Evolutionary conservation across 2,329 filamentous ascomycete species (phyloP).

Genomic region (Xylariaceae sp.): DNA sequence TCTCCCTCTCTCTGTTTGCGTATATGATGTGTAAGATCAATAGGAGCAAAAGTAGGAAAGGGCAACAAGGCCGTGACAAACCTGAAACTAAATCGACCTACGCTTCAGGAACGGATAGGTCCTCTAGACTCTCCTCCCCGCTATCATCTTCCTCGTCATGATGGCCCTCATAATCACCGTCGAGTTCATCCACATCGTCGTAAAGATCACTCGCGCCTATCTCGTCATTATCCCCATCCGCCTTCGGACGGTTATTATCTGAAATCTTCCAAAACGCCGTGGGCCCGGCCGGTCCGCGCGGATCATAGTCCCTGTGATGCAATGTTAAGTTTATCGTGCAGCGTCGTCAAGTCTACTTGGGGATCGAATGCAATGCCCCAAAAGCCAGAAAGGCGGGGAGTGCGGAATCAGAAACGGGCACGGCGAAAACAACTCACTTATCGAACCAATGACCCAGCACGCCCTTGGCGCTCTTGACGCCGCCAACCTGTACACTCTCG

Average conservation of each 20-base stretch:
- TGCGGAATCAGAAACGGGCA: too few relatives aligned
- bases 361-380: too few relatives aligned
- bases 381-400: too few relatives aligned
- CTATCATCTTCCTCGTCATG: slow-evolving; percentile 1
- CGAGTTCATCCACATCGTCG: slow-evolving; percentile 7
- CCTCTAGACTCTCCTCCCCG: neutral
- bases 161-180: slow-evolving; percentile 5
- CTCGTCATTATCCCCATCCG: neutral
- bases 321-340: slow-evolving; percentile 5
- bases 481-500: slow-evolving; percentile 77
- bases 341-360: too few relatives aligned
- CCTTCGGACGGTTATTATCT: slow-evolving; percentile 45
- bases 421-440: slow-evolving; percentile 52
- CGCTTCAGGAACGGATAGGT: slow-evolving; percentile 2
- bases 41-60: neutral
- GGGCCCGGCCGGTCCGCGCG: slow-evolving; percentile 73
- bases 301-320: slow-evolving; percentile 63
- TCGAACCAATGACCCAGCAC: slow-evolving; percentile 82
- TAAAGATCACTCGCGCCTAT: neutral
- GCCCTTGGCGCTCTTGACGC: slow-evolving; percentile 66
- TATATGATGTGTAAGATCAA: neutral
- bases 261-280: slow-evolving; percentile 80
- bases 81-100: slow-evolving; percentile 1
- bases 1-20: neutral
- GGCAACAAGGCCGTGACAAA: neutral